Percentiles rank a stretch among this genome's conserved stretches.
These are phyloP conservation scores for Hansenula sp. DNA, from an alignment of 1,139 yeast species.

Conservation along the genomic window DNA sequence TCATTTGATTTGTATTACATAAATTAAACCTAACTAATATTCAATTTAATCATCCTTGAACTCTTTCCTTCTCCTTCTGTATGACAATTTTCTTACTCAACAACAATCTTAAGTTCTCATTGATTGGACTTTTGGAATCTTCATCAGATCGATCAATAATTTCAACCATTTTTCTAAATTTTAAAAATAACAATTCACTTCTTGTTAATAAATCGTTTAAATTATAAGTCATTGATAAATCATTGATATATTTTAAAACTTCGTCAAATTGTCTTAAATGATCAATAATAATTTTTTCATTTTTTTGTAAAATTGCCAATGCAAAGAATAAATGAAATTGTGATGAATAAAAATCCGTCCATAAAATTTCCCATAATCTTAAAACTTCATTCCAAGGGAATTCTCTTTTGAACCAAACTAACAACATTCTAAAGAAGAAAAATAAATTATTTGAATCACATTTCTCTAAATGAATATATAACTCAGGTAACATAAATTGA, in stretches of 20 bases:
- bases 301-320: constrained; percentile 80
- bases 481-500: constrained; percentile 82
- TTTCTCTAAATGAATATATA: constrained; percentile 76
- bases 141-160: constrained; percentile 61
- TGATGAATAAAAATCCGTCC: constrained; percentile 82
- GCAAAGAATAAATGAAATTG: constrained; percentile 89
- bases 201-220: constrained; percentile 72
- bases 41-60: constrained; percentile 11
- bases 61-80: constrained; percentile 48
- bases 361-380: constrained; percentile 83
- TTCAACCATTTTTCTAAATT: constrained; percentile 75
- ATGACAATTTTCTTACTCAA: constrained; percentile 58
- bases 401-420: constrained; percentile 95
- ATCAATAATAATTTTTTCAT: constrained; percentile 72
- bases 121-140: constrained; percentile 28
- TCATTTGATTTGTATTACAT: too few species aligned
- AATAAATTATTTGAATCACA: constrained; percentile 90
- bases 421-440: constrained; percentile 89
- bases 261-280: constrained; percentile 82
- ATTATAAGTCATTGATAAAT: constrained; percentile 72
- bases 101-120: constrained; percentile 55
- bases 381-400: constrained; percentile 77
- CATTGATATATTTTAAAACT: constrained; percentile 89
- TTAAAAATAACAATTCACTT: constrained; percentile 75
- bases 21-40: too few species aligned